Evolutionary conservation across 805 yeast species (phyloP).

Genomic region (Pichia phayaonensis): DNA sequence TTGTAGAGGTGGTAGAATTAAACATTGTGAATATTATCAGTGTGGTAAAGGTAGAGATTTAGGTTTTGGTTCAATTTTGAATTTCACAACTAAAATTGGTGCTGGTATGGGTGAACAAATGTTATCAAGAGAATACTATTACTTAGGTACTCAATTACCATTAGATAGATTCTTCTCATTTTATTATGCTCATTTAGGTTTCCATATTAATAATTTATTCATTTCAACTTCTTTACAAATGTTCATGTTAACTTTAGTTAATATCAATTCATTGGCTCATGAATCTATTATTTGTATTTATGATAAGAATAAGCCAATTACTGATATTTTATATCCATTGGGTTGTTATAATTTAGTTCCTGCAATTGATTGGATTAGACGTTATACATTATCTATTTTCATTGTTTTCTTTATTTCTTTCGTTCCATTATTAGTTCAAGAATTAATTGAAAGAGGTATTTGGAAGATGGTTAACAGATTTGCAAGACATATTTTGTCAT

Average conservation of each 20-base stretch:
- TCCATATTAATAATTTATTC: conserved; percentile 74
- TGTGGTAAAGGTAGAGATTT: conserved; percentile 90
- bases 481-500: conserved; percentile 56
- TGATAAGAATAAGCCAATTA: conserved; percentile 55
- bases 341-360: conserved; percentile 74
- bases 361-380: conserved; percentile 72
- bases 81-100: conserved; percentile 82
- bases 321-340: conserved; percentile 56
- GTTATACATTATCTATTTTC: conserved; percentile 74
- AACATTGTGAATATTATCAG: conserved; percentile 81
- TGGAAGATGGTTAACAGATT: conserved; percentile 70
- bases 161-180: conserved; percentile 74
- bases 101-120: conserved; percentile 93
- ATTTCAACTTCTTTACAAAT: conserved; percentile 69
- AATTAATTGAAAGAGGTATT: conserved; percentile 72
- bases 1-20: conserved; percentile 79
- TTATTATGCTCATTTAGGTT: conserved; percentile 83
- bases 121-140: conserved; percentile 76
- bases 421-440: conserved; percentile 72
- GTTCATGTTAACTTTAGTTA: conserved; percentile 62
- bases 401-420: conserved; percentile 76
- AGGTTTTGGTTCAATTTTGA: conserved; percentile 79
- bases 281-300: conserved; percentile 65
- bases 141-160: conserved; percentile 73
- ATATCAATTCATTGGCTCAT: conserved; percentile 65